Base-by-base conservation (phyloP, 73 alveolate species). In the Blepharisma stoltei region DNA sequence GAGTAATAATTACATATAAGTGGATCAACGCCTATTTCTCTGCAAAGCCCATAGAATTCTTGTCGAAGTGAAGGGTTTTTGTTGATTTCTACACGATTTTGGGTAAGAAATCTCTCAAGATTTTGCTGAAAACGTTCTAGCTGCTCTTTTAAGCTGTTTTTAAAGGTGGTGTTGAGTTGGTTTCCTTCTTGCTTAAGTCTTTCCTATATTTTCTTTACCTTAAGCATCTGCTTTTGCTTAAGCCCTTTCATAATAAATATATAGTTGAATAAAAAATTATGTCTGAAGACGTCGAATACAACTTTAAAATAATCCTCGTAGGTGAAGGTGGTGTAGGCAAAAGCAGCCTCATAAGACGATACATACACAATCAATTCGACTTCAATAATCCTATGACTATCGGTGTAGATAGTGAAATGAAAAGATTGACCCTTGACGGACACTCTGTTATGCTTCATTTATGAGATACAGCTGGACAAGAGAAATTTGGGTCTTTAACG, bases 391-490 rank as follows among this genome's bases (percentile, higher is more conserved):
- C 80, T 55, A 81, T 90, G 52, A 83, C 95, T 45, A 76, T 89
- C 1, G 96, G 96, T 52, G 96, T 89, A 32, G 94, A 82, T 48
- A 81, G 50, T 60, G 88, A 79, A 83, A 67, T 68, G 54, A 83
- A 88, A 78, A 70, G 55, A 11, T 55, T 88, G 41, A 76, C 43
- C 20, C 54, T 82, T 23, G 90, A 83, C 44, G 73, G 81, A 27
- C 80, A 78, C 11, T 50, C 69, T 67, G 47, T 89, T 20, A 75
- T 50, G 83, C 76, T 89, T 32, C 80, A 87, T 65, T 80, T 88
- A 21, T 90, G 94, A 92, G 93, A 90, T 54, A 90, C 93, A 41
- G 93, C 94, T 7, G 95, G 92, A 37, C 87, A 90, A 52, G 97
- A 89, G 66, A 81, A 87, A 71, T 89, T 81, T 67, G 76, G 88